These are phyloP conservation scores for Klebsormidium nitens DNA, from an alignment of 139 green algal species.

Conservation along the genomic window DNA sequence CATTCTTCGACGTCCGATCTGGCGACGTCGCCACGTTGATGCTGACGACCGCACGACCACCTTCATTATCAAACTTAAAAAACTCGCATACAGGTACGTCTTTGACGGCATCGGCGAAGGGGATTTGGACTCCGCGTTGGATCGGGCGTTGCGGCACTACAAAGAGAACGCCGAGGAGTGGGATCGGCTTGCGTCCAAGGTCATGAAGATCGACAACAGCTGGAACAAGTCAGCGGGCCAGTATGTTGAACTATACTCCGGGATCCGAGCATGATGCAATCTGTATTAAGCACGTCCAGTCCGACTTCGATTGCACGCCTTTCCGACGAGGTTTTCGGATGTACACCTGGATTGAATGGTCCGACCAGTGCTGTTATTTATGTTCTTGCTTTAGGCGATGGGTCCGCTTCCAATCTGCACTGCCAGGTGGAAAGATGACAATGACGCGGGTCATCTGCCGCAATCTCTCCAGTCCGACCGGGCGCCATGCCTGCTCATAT, in stretches of 20 bases:
- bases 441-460: too few species aligned
- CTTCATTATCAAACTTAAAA: conserved; percentile 8
- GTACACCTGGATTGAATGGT: too few species aligned
- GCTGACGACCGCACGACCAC: background rate
- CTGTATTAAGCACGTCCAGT: too few species aligned
- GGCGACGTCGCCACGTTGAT: background rate
- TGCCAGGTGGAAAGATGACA: too few species aligned
- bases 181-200: background rate
- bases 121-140: conserved; percentile 59
- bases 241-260: conserved; percentile 15
- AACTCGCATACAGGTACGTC: conserved; percentile 51
- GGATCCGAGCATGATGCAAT: too few species aligned
- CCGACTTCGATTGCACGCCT: too few species aligned
- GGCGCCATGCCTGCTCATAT: too few species aligned
- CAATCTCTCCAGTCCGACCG: too few species aligned
- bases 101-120: conserved; percentile 81
- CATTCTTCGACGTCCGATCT: background rate
- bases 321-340: too few species aligned
- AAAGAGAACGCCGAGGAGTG: conserved; percentile 20
- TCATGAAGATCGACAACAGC: conserved; percentile 18
- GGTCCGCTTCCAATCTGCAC: too few species aligned
- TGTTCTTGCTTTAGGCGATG: too few species aligned
- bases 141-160: conserved; percentile 63
- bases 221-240: conserved; percentile 22
- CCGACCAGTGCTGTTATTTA: too few species aligned